These are phyloP conservation scores for Tylopilus vinaceipallidus DNA, from an alignment of 768 basidiomycete genomes.

Conservation along the genomic window DNA sequence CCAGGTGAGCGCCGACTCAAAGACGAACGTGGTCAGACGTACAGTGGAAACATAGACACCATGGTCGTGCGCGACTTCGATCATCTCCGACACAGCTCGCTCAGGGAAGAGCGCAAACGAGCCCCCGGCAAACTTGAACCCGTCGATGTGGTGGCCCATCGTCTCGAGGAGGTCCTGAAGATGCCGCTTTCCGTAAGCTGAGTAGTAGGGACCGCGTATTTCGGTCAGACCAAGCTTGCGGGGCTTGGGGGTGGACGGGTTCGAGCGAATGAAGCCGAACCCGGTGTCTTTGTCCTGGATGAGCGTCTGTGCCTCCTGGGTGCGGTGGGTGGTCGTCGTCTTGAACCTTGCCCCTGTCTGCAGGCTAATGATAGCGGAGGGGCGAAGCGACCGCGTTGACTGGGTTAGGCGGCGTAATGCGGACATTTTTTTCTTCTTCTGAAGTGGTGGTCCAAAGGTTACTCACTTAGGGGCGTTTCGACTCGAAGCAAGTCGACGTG, in stretches of 20 bases:
- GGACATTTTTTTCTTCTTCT: slow-evolving; percentile 3
- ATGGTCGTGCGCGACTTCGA: slow-evolving; percentile 42
- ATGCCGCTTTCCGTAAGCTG: slow-evolving; percentile 41
- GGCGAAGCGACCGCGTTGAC: not conserved
- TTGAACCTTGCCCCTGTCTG: not conserved
- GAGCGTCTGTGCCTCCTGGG: slow-evolving; percentile 3
- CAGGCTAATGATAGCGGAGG: not conserved
- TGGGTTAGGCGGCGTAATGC: not conserved
- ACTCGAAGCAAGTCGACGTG: not conserved
- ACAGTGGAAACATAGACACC: slow-evolving; percentile 42
- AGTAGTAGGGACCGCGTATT: slow-evolving; percentile 45
- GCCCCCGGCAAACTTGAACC: slow-evolving; percentile 46
- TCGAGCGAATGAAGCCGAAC: slow-evolving; percentile 18
- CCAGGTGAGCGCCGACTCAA: not conserved
- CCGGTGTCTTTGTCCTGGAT: slow-evolving; percentile 12
- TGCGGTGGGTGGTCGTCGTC: not conserved
- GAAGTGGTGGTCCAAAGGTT: not conserved
- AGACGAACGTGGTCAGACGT: slow-evolving; percentile 18
- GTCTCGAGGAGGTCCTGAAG: slow-evolving; percentile 40
- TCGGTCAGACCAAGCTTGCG: slow-evolving; percentile 40
- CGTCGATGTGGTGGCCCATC: slow-evolving; percentile 44
- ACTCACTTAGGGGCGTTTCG: no score
- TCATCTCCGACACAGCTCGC: slow-evolving; percentile 35
- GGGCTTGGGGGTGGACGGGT: slow-evolving; percentile 34
- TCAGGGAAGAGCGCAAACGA: slow-evolving; percentile 43